phyloP scores from a whole-genome alignment of 768 basidiomycete genomes.

The Macrolepiota albuminosa region DNA sequence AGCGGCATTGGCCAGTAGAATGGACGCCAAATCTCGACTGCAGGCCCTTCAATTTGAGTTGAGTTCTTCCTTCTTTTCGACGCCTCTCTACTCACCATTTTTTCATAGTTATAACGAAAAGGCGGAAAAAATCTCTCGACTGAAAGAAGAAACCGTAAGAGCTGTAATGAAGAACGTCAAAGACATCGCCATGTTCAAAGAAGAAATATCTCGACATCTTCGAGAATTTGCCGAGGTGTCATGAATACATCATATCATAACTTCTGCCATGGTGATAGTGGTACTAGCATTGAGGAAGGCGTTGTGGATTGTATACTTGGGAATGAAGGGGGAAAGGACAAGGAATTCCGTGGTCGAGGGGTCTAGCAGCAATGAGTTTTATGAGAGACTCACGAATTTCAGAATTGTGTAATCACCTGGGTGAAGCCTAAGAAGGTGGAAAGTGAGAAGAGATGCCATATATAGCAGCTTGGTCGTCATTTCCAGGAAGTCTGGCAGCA shows the following conservation, averaged over 20 bases:
- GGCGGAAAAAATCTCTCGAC: constrained; percentile 63
- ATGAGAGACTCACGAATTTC: background rate
- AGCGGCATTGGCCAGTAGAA: constrained; percentile 74
- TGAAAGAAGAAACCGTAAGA: constrained; percentile 76
- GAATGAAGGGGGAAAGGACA: constrained; percentile 62
- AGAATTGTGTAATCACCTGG: constrained; percentile 36
- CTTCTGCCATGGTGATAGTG: constrained; percentile 39
- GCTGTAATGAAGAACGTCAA: constrained; percentile 82
- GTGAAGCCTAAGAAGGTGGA: constrained; percentile 65
- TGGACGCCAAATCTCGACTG: constrained; percentile 76
- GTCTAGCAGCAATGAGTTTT: constrained; percentile 28
- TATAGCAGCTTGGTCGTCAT: constrained; percentile 65
- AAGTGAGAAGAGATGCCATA: constrained; percentile 55
- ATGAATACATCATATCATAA: too few relatives aligned
- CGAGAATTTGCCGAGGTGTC: constrained; percentile 54
- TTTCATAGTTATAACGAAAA: constrained; percentile 68
- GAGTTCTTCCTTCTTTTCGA: constrained; percentile 19
- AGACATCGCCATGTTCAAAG: constrained; percentile 79
- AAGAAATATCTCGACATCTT: constrained; percentile 68
- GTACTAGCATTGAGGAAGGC: constrained; percentile 57
- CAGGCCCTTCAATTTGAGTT: constrained; percentile 77
- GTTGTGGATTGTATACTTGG: constrained; percentile 70
- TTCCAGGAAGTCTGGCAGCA: constrained; percentile 62
- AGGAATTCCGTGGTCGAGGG: constrained; percentile 62
- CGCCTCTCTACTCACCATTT: constrained; percentile 2